These are phyloP conservation scores for Artemisia argyi DNA, from an alignment of 129 eudicot species.

Conservation along the genomic window DNA sequence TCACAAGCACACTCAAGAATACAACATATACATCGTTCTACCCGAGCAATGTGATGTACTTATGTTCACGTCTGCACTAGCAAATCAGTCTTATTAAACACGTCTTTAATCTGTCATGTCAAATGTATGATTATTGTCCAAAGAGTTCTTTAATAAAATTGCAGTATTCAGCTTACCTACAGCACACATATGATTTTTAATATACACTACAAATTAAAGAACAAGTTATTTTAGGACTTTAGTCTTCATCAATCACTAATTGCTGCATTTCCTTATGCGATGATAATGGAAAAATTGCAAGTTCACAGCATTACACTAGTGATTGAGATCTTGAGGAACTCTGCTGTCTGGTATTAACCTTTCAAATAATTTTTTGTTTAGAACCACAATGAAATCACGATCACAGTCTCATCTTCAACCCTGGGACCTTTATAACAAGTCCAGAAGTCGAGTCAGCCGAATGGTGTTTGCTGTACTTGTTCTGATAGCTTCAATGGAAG, in stretches of 20 bases:
- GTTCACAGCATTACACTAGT: too few relatives aligned
- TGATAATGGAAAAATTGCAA: background rate
- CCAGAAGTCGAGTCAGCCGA: background rate
- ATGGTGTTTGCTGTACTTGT: conserved; percentile 12
- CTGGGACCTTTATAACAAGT: conserved; percentile 5
- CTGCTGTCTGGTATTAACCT: background rate
- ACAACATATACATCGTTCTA: too few relatives aligned
- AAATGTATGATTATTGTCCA: too few relatives aligned
- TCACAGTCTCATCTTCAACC: conserved; percentile 9
- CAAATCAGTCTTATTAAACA: too few relatives aligned
- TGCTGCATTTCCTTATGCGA: background rate
- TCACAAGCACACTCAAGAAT: too few relatives aligned
- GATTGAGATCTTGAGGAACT: background rate
- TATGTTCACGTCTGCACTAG: too few relatives aligned
- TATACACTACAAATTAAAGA: too few relatives aligned
- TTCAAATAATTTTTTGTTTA: background rate
- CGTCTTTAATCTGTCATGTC: too few relatives aligned
- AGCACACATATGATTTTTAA: too few relatives aligned
- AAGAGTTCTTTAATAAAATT: too few relatives aligned
- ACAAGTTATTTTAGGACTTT: background rate
- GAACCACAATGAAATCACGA: conserved; percentile 4
- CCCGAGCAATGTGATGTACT: too few relatives aligned
- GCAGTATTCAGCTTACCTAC: too few relatives aligned
- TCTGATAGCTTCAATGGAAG: background rate
- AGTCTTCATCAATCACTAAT: background rate